Evolutionary conservation across 768 basidiomycete genomes (phyloP).

Genomic region (Podaxis sp.): DNA sequence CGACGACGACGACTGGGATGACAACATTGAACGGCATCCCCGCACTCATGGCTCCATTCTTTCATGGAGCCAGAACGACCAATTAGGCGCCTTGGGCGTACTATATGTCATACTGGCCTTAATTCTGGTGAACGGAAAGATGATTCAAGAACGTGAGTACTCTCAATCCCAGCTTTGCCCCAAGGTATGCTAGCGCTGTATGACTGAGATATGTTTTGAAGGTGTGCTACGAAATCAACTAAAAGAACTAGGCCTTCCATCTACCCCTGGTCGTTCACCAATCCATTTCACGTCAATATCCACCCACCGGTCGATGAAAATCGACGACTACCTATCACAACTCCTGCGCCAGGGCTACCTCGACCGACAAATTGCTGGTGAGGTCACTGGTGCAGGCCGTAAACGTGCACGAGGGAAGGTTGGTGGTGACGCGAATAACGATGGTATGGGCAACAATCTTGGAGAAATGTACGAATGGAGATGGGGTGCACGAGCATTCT

Average conservation of each 20-base stretch:
- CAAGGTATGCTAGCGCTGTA: not conserved
- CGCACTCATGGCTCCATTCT: conserved; percentile 67
- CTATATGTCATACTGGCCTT: conserved; percentile 81
- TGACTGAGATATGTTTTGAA: conserved; percentile 27
- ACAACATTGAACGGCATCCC: conserved; percentile 37
- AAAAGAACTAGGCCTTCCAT: conserved; percentile 64
- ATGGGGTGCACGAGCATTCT: conserved; percentile 81
- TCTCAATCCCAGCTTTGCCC: not conserved
- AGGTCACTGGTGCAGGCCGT: conserved; percentile 50
- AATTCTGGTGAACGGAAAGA: conserved; percentile 78
- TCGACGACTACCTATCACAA: conserved; percentile 65
- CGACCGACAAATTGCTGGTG: conserved; percentile 60
- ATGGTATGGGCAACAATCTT: conserved; percentile 36
- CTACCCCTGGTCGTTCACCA: conserved; percentile 31
- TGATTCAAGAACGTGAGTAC: conserved; percentile 70
- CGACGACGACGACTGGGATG: conserved; percentile 40
- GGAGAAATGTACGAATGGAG: conserved; percentile 65
- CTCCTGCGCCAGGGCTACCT: conserved; percentile 77
- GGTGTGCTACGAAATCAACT: conserved; percentile 74
- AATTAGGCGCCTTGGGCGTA: conserved; percentile 70
- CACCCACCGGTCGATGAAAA: conserved; percentile 47
- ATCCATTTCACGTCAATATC: conserved; percentile 54
- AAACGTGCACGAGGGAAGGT: conserved; percentile 47
- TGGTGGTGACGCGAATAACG: conserved; percentile 23
- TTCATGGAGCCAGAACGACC: conserved; percentile 67